Evolutionary conservation across 495 filamentous ascomycete genomes (phyloP).

Genomic region (Glonium stellatum): DNA sequence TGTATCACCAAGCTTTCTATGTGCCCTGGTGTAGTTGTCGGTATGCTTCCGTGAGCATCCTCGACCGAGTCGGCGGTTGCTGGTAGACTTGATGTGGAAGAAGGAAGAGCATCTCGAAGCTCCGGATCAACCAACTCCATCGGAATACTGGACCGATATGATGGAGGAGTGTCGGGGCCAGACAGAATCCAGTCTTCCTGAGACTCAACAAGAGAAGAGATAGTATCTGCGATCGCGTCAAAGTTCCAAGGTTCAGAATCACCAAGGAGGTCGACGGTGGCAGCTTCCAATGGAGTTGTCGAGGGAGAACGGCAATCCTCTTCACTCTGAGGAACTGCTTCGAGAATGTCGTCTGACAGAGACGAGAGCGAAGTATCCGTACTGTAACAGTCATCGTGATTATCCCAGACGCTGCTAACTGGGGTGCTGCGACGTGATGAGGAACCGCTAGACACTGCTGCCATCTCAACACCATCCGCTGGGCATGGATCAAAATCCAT

Average conservation of each 20-base stretch:
- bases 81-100: not conserved
- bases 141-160: conserved; percentile 2
- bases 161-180: not conserved
- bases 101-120: conserved; percentile 12
- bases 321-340: not conserved
- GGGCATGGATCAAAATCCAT: not conserved
- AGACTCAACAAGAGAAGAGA: not conserved
- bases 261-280: not conserved
- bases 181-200: not conserved
- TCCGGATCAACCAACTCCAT: conserved; percentile 23
- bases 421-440: not conserved
- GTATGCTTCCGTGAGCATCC: not conserved
- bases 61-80: not conserved
- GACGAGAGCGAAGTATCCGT: conserved; percentile 1
- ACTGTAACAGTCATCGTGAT: not conserved
- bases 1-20: conserved; percentile 8
- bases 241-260: conserved; percentile 1
- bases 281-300: not conserved
- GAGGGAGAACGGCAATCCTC: not conserved
- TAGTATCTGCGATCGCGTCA: not conserved
- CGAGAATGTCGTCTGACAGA: not conserved
- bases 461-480: not conserved
- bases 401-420: not conserved
- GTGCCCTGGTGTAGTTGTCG: not conserved
- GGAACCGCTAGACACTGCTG: not conserved